Evolutionary conservation across 2,329 filamentous ascomycete genomes (phyloP), one percentile per base, ranked within the genome.

Genomic region (Exophiala phaeomuriformis): DNA sequence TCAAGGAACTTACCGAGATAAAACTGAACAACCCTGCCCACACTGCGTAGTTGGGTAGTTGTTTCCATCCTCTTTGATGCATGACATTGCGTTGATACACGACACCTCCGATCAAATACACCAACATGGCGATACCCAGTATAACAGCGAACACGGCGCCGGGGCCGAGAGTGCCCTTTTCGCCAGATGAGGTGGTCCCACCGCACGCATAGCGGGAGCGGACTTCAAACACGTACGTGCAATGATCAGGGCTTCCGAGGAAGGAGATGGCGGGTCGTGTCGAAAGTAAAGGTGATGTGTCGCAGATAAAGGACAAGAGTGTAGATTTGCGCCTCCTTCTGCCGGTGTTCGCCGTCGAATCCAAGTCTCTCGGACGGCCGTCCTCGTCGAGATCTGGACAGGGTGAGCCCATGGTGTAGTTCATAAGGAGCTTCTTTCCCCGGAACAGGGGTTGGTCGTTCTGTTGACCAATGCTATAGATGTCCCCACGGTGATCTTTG

Each of bases 71-170:
- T 58, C 93, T 80, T 64, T 95, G 90, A 68, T 98, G 88, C 71
- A 90, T 85, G 53, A 98, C 90, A 32, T 89, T 94, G 55, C 93
- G 83, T 71, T 96, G 91, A 75, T 97, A 98, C 59, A 95, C 90
- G 63, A 95, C 86, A 65, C 93, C 93, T 62, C 93, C 93, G 36
- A 94, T 79, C 51, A 95, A 75, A 71, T 98, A 98, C 27, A 93
- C 93, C 6, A 91, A 73, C 36, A 96, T 78, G 6, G 90, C 87
- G 49, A 85, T 83, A 39, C 81, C 65, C n/a, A 73, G 73, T 68
- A 98, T 97, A 60, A 97, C 85, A 56, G 87, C 86, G 67, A 98
- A 98, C 8, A 98, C 79, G 70, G 75, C 89, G 72, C 68, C 86
- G 65, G 70, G 93, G 73, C 66, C 87, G 71, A 76, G 85, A 73